These are phyloP conservation scores for Pilaira anomala DNA, from an alignment of 192 early-diverging fungal species.

Conservation along the genomic window DNA sequence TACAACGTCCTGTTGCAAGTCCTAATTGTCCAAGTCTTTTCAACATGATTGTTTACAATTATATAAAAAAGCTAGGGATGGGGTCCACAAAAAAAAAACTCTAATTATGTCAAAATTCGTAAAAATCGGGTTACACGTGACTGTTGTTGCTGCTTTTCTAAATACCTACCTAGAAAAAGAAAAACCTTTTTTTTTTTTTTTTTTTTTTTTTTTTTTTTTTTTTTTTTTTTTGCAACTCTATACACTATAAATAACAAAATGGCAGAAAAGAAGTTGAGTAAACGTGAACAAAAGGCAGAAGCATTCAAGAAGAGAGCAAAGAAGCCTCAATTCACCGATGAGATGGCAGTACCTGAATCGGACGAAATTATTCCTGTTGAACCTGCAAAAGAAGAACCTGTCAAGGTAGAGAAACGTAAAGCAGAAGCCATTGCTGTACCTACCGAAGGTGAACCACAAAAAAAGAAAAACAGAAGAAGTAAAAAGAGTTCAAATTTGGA, in stretches of 20 bases:
- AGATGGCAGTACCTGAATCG: slow-evolving; percentile 31
- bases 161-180: too few species aligned
- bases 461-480: slow-evolving; percentile 17
- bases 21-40: neutral
- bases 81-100: too few species aligned
- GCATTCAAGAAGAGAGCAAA: slow-evolving; percentile 48
- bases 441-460: slow-evolving; percentile 13
- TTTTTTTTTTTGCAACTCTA: too few species aligned
- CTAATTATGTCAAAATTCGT: too few species aligned
- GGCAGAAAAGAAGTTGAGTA: slow-evolving; percentile 47
- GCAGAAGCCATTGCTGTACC: slow-evolving; percentile 3
- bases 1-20: neutral
- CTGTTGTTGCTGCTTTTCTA: too few species aligned
- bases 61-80: too few species aligned
- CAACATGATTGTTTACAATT: neutral
- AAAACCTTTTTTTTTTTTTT: too few species aligned
- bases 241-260: slow-evolving; percentile 14
- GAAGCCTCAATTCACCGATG: slow-evolving; percentile 30
- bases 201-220: too few species aligned
- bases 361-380: slow-evolving; percentile 37
- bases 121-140: too few species aligned
- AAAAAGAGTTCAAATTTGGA: slow-evolving; percentile 30
- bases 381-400: slow-evolving; percentile 11
- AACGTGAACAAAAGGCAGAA: slow-evolving; percentile 47
- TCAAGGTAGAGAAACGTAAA: neutral